Base-by-base conservation (phyloP, 75 land plant species). In the Sequoiadendron giganteum region DNA sequence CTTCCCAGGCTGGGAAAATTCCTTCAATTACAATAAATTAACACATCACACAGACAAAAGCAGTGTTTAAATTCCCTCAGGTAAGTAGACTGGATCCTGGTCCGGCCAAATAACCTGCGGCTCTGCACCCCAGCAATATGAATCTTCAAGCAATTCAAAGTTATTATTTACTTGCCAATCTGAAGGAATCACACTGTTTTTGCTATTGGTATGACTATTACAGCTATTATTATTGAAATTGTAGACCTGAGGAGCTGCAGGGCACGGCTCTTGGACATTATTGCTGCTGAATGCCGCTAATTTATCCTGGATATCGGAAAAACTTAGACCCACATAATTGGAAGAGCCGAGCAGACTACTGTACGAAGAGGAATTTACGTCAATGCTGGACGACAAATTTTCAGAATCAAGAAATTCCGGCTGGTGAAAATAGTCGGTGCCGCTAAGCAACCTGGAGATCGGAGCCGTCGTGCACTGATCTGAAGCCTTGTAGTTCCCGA, bases 131-230 rank as follows among this genome's bases (percentile, higher is more conserved):
- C 84, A 82, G 34, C 30, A 45, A 28, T 82, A 82, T 0, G 48
- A 32, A 43, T 82, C 84, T 47, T 82, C 84, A 9, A 82, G 47
- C 32, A 82, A 14, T 28, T 82, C 84, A 3, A 10, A n/a, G 32
- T 82, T 82, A 11, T 45, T 45, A 82, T 47, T 82, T 10, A 47
- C 32, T 28, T 82, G 84, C 84, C 84, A 82, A 43, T 82, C 32
- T 25, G 48, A 82, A 10, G 84, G 52, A 82, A n/a, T 47, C 43
- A 47, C 14, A 82, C 25, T 47, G 43, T n/a, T 82, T 1, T 45
- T 28, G 5, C 48, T 82, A 28, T n/a, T 25, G 38, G 10, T 34
- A 15, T 75, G 39, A 75, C 38, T 75, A 10, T 32, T 11, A 2
- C 13, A 75, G 39, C 77, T 82, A 13, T 28, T 21, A 47, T 28